These are phyloP conservation scores for Amanita muscaria DNA, from an alignment of 768 basidiomycete species.

Conservation along the genomic window DNA sequence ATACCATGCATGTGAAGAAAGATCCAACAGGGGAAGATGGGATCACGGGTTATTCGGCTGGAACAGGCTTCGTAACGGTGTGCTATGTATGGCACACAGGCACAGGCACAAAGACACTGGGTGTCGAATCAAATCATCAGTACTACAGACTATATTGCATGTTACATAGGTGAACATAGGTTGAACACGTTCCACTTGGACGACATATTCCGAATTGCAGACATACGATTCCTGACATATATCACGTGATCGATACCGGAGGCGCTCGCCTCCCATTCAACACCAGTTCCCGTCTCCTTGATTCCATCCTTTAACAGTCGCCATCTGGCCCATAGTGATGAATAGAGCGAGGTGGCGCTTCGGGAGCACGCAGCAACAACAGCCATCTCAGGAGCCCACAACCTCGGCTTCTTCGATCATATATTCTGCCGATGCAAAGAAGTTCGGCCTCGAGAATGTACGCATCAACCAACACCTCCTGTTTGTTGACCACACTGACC, in stretches of 20 bases:
- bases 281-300: not conserved
- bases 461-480: conserved; percentile 23
- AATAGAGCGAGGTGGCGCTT: conserved; percentile 32
- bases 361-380: conserved; percentile 16
- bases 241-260: not conserved
- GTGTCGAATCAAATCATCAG: too few species aligned
- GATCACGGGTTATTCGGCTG: not conserved
- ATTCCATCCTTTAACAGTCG: not conserved
- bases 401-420: conserved; percentile 28
- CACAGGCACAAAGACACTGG: too few species aligned
- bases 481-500: conserved; percentile 1
- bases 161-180: too few species aligned
- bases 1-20: conserved; percentile 43
- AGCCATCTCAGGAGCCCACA: conserved; percentile 11
- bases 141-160: too few species aligned
- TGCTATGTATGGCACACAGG: not conserved
- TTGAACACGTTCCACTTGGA: not conserved
- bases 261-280: not conserved
- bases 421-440: conserved; percentile 67
- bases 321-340: conserved; percentile 13
- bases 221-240: not conserved
- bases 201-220: not conserved
- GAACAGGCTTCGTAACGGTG: not conserved
- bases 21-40: conserved; percentile 16
- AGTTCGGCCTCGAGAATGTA: conserved; percentile 96